Base-by-base conservation (phyloP, 495 filamentous ascomycete species). In the Trichoderma virens region DNA sequence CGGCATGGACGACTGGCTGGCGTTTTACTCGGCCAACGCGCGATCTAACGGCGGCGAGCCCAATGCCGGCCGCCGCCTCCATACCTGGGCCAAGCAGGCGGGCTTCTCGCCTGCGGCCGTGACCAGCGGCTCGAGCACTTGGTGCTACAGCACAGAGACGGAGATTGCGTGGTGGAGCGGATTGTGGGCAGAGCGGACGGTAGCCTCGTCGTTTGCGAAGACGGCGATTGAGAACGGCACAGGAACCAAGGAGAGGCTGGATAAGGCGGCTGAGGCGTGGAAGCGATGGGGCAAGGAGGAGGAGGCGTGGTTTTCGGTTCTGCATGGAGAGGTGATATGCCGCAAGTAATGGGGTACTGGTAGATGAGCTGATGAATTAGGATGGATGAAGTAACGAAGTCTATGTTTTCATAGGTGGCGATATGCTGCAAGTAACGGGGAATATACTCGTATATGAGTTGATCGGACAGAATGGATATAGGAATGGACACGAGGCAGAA, bases 1-100 rank as follows among this genome's bases (percentile, higher is more conserved):
- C 5, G 39, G 61, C 61, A 43, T 63, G 27, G 1, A 39, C 39
- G 39, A 31, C 61, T 63, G 61, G 61, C 23, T 56, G 51, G 51
- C 51, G 5, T 18, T 56, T 8, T 56, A 56, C 51, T 56, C 51
- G 51, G 51, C 51, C 51, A 56, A 56, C 51, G 51, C 51, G 51
- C 51, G 51, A 9, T 14, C 27, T 7, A 56, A 56, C 51, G 51
- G 51, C 51, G 51, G 51, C 51, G 51, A 56, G 51, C 51, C 51
- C 51, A 28, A 28, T 8, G 51, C 51, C 5, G 51, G 51, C 51
- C 51, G 51, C 51, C 28, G 28, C 23, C 14, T 56, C 25, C 51
- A 56, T 9, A 6, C 51, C 27, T 56, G 51, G 51, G 51, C 51
- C 51, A 56, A 56, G 23, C 28, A 30, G 51, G 51, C 51, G 1